Evolutionary conservation across 1,139 yeast genomes (phyloP), one percentile per base, ranked within the genome.

Genomic region (Candida sanyaensis): DNA sequence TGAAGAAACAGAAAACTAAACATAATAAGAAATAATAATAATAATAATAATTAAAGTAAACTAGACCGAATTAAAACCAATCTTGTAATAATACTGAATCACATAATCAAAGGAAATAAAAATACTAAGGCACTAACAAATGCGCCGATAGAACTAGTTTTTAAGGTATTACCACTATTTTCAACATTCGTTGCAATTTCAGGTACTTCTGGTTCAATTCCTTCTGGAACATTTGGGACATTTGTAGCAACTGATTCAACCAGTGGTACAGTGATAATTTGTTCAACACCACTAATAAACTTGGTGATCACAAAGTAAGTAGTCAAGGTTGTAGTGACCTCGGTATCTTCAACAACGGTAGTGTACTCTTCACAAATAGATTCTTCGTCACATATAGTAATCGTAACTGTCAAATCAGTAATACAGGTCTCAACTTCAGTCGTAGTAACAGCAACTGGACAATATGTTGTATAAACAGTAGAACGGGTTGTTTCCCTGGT

Each of bases 381-480:
- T 9, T 45, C 46, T 12, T 36, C 45, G 21, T 32, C 30, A 44
- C 56, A 51, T n/a, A 31, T 41, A 28, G 51, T 48, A 32, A 50
- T 29, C 6, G 53, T 49, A 17, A 42, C 9, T 8, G 55, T 51
- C 13, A 50, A 27, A 40, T 43, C 46, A 13, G 51, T 43, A 21
- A 44, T 42, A 33, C 41, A 23, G 28, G 52, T 46, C 23, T 11
- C 47, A 37, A 41, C 41, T 26, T 37, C 46, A 24, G 48, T 39
- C 12, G 48, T 44, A 23, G 50, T 37, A 13, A 21, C 50, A 39
- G 49, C 28, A 24, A 37, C 44, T 26, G 54, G 55, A 43, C 55
- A 52, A 36, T 51, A 49, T n/a, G 55, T 52, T 31, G 47, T 42
- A 34, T 51, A 47, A 13, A 45, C 31, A 12, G 55, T 51, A 9